phyloP scores from a whole-genome alignment of 2,329 filamentous ascomycete genomes.

The Phoma sp. region DNA sequence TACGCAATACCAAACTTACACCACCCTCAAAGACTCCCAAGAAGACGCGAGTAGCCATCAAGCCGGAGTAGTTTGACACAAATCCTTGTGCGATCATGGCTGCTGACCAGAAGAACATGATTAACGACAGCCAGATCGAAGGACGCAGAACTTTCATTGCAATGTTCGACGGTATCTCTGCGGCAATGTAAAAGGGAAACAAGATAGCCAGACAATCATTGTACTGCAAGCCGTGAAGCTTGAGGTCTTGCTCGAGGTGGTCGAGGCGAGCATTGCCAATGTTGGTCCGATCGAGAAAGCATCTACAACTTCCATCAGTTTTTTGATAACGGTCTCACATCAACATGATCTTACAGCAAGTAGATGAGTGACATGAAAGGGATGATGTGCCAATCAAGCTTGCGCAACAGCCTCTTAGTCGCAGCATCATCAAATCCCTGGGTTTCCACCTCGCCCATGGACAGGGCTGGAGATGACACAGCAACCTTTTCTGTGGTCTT shows the following conservation, averaged over 20 bases:
- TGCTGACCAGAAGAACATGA: slow-evolving; percentile 46
- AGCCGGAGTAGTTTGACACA: slow-evolving; percentile 36
- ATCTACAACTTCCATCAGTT: slow-evolving; percentile 30
- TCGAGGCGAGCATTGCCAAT: slow-evolving; percentile 53
- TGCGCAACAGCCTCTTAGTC: slow-evolving; percentile 60
- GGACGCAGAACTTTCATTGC: slow-evolving; percentile 55
- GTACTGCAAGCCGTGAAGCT: slow-evolving; percentile 57
- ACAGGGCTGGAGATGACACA: slow-evolving; percentile 15
- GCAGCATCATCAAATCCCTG: slow-evolving; percentile 47
- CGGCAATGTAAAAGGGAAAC: slow-evolving; percentile 60
- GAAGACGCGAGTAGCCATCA: slow-evolving; percentile 42
- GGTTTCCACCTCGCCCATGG: slow-evolving; percentile 29
- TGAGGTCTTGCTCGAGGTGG: slow-evolving; percentile 45
- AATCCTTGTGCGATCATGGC: slow-evolving; percentile 41
- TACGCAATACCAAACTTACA: neutral
- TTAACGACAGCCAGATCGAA: slow-evolving; percentile 44
- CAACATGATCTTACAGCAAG: slow-evolving; percentile 46
- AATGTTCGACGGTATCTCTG: slow-evolving; percentile 62
- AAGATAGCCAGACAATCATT: slow-evolving; percentile 63
- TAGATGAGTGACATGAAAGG: slow-evolving; percentile 67
- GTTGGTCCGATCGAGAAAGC: slow-evolving; percentile 61
- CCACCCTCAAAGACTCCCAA: slow-evolving; percentile 42
- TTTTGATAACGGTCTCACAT: no score
- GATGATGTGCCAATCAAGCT: slow-evolving; percentile 62
- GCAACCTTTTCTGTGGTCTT: slow-evolving; percentile 13